Evolutionary conservation across 805 yeast genomes (phyloP).

Genomic region (Starmerella riodocensis): DNA sequence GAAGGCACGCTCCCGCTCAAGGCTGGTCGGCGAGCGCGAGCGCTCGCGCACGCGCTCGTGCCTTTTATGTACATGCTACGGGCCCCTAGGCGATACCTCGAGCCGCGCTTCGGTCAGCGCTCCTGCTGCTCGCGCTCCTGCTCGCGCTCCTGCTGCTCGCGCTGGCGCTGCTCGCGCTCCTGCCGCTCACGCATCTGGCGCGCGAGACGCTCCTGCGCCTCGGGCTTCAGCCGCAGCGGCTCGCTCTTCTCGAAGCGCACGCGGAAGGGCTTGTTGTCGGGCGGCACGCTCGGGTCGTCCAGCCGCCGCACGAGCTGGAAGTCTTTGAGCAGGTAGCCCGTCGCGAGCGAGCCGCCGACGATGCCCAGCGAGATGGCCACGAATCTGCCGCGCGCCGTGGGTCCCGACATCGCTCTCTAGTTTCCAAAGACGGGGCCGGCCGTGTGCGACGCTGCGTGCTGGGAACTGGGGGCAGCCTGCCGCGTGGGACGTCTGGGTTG

Average conservation of each 20-base stretch:
- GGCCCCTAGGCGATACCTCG: too few species aligned
- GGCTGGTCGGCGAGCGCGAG: too few species aligned
- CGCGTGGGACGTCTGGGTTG: too few species aligned
- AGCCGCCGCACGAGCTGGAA: conserved; percentile 24
- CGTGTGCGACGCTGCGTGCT: too few species aligned
- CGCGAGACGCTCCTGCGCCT: conserved; percentile 18
- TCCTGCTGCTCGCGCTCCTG: neutral
- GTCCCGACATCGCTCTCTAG: conserved; percentile 11
- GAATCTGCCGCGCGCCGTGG: conserved; percentile 24
- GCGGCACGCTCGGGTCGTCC: conserved; percentile 23
- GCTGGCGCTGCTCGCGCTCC: too few species aligned
- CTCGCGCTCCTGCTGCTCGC: neutral
- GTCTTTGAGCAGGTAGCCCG: conserved; percentile 23
- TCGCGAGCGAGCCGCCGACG: conserved; percentile 20
- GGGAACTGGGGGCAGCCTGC: too few species aligned
- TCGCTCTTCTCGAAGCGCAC: conserved; percentile 23
- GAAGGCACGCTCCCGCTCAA: too few species aligned
- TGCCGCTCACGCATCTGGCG: too few species aligned
- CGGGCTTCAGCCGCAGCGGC: conserved; percentile 25
- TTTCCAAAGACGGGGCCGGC: too few species aligned
- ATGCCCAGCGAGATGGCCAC: conserved; percentile 23
- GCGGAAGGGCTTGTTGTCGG: conserved; percentile 21
- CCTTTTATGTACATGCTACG: too few species aligned
- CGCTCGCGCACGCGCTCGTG: too few species aligned
- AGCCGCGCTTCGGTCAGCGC: too few species aligned